phyloP scores from a whole-genome alignment of 2,329 filamentous ascomycete species.

The Blastomyces parvus region DNA sequence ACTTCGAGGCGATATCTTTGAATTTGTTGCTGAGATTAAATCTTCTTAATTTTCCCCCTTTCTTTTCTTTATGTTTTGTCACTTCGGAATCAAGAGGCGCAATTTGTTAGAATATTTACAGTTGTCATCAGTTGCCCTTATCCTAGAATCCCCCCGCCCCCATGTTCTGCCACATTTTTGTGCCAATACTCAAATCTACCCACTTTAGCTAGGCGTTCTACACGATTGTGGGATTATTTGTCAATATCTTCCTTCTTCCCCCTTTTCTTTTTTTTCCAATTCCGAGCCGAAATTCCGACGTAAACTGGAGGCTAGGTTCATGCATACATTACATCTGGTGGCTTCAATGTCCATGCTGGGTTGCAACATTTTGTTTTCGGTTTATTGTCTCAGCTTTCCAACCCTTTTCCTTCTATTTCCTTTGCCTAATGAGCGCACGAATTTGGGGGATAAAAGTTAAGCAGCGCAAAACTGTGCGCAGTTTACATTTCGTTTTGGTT shows the following conservation, averaged over 20 bases:
- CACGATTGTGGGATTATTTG: slow-evolving; percentile 14
- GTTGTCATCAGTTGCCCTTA: neutral
- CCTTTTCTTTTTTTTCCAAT: neutral
- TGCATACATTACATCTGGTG: neutral
- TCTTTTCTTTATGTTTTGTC: neutral
- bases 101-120: neutral
- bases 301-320: neutral
- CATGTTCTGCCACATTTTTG: neutral
- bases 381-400: neutral
- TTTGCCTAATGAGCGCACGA: neutral
- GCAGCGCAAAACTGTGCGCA: neutral
- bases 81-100: neutral
- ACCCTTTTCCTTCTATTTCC: neutral
- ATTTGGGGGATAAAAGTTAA: neutral
- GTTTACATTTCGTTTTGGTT: neutral
- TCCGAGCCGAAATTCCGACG: neutral
- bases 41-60: slow-evolving; percentile 2
- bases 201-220: slow-evolving; percentile 2
- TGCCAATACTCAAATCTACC: neutral
- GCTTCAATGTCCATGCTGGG: neutral
- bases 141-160: neutral
- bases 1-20: slow-evolving; percentile 34
- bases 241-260: neutral
- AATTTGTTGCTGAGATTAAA: slow-evolving; percentile 33
- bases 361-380: neutral